Percentiles rank a stretch among this genome's conserved stretches.
These are phyloP conservation scores for Gamsiella multidivaricata DNA, from an alignment of 192 early-diverging fungal species.

Conservation along the genomic window DNA sequence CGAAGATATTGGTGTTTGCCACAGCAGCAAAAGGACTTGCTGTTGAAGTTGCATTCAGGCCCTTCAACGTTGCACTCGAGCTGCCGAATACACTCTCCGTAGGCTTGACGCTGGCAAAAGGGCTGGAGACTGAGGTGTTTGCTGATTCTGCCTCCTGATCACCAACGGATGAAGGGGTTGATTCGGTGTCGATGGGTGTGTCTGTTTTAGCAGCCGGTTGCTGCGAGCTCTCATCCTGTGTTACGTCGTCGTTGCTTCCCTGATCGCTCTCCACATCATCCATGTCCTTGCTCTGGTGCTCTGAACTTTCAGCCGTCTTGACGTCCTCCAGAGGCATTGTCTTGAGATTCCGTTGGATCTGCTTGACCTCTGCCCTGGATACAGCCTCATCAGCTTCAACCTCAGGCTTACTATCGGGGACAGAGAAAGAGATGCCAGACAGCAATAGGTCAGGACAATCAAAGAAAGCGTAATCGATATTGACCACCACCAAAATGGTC, in stretches of 20 bases:
- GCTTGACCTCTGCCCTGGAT: constrained; percentile 49
- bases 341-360: constrained; percentile 47
- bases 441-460: neutral
- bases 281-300: constrained; percentile 33
- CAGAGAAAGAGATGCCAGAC: neutral
- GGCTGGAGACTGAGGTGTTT: constrained; percentile 28
- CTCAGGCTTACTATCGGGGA: constrained; percentile 34
- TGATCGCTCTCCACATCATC: constrained; percentile 49
- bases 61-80: constrained; percentile 22
- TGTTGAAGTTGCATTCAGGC: constrained; percentile 15
- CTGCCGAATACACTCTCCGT: constrained; percentile 39
- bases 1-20: constrained; percentile 27
- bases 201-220: constrained; percentile 1
- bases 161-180: constrained; percentile 13
- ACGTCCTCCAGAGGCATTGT: constrained; percentile 50
- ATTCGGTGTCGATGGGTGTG: constrained; percentile 2
- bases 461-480: neutral
- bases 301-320: neutral
- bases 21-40: constrained; percentile 31
- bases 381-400: constrained; percentile 12
- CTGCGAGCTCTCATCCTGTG: constrained; percentile 26
- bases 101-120: constrained; percentile 29
- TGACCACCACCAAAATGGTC: neutral
- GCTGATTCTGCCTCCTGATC: constrained; percentile 15
- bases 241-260: constrained; percentile 26